A percentile compares a stretch with the other conserved stretches of the same genome.
phyloP scores from a whole-genome alignment of 1,284 basidiomycete genomes.

The Microbotryum intermedium region DNA sequence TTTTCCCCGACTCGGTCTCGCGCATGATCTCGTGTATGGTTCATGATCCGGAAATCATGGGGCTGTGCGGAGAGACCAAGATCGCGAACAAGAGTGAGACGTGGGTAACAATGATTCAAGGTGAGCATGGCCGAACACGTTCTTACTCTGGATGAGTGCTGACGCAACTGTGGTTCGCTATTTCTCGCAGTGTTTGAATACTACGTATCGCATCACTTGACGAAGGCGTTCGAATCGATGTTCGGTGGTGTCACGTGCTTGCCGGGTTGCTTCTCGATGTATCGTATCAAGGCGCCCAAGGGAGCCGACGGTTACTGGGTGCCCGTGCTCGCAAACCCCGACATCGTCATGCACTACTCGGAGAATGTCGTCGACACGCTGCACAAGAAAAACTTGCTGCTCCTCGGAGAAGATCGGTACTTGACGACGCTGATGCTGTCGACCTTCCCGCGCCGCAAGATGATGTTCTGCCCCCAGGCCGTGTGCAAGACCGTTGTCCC shows the following conservation, averaged over 20 bases:
- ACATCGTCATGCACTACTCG: slow-evolving; percentile 45
- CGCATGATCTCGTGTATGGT: slow-evolving; percentile 45
- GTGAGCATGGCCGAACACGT: slow-evolving; percentile 16
- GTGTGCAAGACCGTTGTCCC: slow-evolving; percentile 46
- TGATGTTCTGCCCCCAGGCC: slow-evolving; percentile 45
- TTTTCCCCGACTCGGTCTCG: slow-evolving; percentile 43
- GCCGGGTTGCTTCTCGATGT: slow-evolving; percentile 45
- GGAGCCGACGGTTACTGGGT: slow-evolving; percentile 44
- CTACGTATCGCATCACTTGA: slow-evolving; percentile 98
- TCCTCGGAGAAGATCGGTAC: slow-evolving; percentile 45
- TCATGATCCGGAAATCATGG: slow-evolving; percentile 45
- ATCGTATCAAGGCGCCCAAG: slow-evolving; percentile 45
- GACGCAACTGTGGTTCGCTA: not conserved
- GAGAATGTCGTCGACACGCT: slow-evolving; percentile 45
- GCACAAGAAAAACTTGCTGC: slow-evolving; percentile 45
- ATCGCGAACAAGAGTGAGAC: slow-evolving; percentile 45
- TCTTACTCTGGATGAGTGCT: not conserved
- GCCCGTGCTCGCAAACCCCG: slow-evolving; percentile 43
- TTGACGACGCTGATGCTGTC: slow-evolving; percentile 45
- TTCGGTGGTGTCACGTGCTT: slow-evolving; percentile 45
- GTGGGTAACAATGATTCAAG: slow-evolving; percentile 46
- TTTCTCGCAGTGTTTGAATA: slow-evolving; percentile 68
- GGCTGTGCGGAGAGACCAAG: slow-evolving; percentile 46
- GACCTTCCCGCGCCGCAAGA: slow-evolving; percentile 46
- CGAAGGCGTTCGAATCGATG: slow-evolving; percentile 44